Conservation (phyloP, 1,284 basidiomycete genomes). For the Malassezia furfur region DNA sequence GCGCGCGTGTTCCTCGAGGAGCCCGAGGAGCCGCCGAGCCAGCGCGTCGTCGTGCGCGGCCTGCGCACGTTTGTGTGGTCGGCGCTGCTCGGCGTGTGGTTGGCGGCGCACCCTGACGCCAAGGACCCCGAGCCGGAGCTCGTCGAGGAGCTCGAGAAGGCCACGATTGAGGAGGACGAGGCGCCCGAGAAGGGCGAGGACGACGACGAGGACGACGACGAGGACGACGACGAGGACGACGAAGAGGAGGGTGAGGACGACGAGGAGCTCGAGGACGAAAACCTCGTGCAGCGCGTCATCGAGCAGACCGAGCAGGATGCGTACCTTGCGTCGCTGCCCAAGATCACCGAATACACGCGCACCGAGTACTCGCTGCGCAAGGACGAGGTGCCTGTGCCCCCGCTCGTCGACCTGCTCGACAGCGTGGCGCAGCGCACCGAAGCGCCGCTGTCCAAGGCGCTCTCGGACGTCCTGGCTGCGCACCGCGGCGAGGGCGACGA, state of each 20-base stretch:
- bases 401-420: slow-evolving; percentile 1
- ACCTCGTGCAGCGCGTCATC: background rate
- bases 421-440: background rate
- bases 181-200: background rate
- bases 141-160: slow-evolving; percentile 8
- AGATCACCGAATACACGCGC: slow-evolving; percentile 18
- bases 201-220: background rate
- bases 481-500: background rate
- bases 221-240: background rate
- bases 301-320: background rate
- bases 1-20: slow-evolving; percentile 18
- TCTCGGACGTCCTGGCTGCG: background rate
- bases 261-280: background rate
- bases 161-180: background rate
- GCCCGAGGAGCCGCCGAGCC: slow-evolving; percentile 16
- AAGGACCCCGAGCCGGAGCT: background rate
- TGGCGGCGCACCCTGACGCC: slow-evolving; percentile 14
- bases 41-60: slow-evolving; percentile 9
- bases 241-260: background rate
- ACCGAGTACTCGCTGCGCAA: slow-evolving; percentile 17
- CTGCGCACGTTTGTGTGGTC: slow-evolving; percentile 14
- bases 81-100: slow-evolving; percentile 11
- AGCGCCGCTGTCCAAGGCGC: background rate
- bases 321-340: slow-evolving; percentile 2
- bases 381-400: slow-evolving; percentile 13